These are phyloP conservation scores for Wickerhamomyces bovis DNA, from an alignment of 805 yeast genomes.

Conservation along the genomic window DNA sequence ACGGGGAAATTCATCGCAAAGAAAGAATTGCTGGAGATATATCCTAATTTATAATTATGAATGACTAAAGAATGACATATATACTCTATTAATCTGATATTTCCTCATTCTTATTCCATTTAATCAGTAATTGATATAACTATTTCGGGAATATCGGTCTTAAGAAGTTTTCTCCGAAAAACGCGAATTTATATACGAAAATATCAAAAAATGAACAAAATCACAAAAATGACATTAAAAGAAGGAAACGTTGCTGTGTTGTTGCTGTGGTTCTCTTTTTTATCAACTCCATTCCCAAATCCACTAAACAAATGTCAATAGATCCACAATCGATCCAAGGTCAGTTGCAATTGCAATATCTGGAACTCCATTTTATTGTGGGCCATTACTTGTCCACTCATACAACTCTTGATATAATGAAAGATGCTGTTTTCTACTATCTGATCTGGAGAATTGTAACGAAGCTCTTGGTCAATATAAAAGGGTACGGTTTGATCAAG, in stretches of 20 bases:
- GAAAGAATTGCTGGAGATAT: neutral
- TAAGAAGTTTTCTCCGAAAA: too few species aligned
- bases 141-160: too few species aligned
- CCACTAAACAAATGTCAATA: neutral
- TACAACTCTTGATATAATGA: neutral
- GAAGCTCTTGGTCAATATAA: neutral
- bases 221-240: too few species aligned
- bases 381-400: neutral
- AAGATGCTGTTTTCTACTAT: neutral
- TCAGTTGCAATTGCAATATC: neutral
- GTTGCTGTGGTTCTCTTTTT: too few species aligned
- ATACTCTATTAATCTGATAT: too few species aligned
- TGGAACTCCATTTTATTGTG: neutral
- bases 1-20: neutral
- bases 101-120: too few species aligned
- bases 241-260: too few species aligned
- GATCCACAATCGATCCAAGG: neutral
- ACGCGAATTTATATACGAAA: too few species aligned
- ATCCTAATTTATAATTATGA: neutral
- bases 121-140: too few species aligned
- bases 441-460: neutral
- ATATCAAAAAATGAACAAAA: too few species aligned
- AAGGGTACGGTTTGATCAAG: neutral
- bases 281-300: too few species aligned
- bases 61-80: too few species aligned